Base-by-base conservation (phyloP, 2,329 filamentous ascomycete genomes). In the Aspergillus brasiliensis region DNA sequence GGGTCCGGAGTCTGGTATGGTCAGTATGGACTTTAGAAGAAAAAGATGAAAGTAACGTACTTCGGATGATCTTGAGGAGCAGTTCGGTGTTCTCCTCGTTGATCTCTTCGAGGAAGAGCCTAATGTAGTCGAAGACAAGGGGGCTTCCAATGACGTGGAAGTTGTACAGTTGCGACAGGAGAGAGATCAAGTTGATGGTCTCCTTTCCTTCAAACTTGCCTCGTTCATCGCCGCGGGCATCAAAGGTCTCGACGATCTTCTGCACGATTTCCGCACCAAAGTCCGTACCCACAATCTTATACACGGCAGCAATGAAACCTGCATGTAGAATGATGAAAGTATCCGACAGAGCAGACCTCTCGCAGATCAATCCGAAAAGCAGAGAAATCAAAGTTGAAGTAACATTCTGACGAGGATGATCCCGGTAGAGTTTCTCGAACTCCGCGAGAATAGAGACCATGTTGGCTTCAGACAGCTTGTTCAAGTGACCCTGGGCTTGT, bases 241-340 rank as follows among this genome's bases (percentile, higher is more conserved):
- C 87, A 71, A 98, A 92, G 8, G 88, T 85, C 49, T 89, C 85
- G 15, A 96, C 90, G 6, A 94, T 81, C 37, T 87, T 86, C 65
- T 96, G 91, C 8, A 97, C 80, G 23, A 97, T 82, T 69, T 96
- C 89, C 0, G 93, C 94, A 3, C 92, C 94, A 76, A 98, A 93
- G 69, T 96, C 94, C 13, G 88, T 89, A 5, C 95, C 95, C 47
- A 95, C 84, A 6, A 95, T 83, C 71, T 91, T 96, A 78, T 97
- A 97, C 1, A 96, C 77, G 0, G 92, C 92, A 5, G 94, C 88
- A 37, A 94, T 87, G 71, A 98, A 98, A 4, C 92, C 94, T 38
- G 93, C 92, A 58, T 92, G 90, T 10, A 98, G 84, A 54, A 97
- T 92, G 57, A 97, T 86, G 67, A 97, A 96, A 0, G 93, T 95